These are phyloP conservation scores for Penicillium samsonianum DNA, from an alignment of 495 filamentous ascomycete genomes.

Conservation along the genomic window DNA sequence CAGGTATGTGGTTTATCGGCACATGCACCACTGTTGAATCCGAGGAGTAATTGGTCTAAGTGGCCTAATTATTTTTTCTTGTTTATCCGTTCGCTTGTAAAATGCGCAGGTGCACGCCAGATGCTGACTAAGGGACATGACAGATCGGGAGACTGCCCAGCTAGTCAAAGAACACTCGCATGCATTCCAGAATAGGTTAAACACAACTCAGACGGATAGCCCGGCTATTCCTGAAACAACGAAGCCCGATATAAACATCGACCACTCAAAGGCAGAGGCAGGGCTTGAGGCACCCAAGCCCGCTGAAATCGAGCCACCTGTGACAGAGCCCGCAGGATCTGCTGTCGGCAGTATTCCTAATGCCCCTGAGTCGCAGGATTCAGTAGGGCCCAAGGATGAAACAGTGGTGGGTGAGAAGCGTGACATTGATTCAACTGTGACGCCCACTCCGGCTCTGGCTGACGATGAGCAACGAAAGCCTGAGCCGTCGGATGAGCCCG, in stretches of 20 bases:
- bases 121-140: constrained; percentile 23
- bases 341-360: not conserved
- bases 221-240: constrained; percentile 1
- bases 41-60: not conserved
- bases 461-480: constrained; percentile 13
- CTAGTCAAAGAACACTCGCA: constrained; percentile 17
- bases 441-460: not conserved
- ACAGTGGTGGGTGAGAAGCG: constrained; percentile 36
- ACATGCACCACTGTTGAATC: not conserved
- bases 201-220: constrained; percentile 23
- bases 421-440: constrained; percentile 26
- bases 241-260: not conserved
- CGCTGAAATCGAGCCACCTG: not conserved
- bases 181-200: constrained; percentile 20
- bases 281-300: not conserved
- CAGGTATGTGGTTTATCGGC: constrained; percentile 25
- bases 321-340: constrained; percentile 3
- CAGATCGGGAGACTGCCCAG: constrained; percentile 12
- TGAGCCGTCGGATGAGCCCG: constrained; percentile 22
- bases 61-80: not conserved
- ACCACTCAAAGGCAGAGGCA: not conserved
- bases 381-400: constrained; percentile 16
- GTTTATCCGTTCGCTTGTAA: no score
- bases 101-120: not conserved
- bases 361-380: constrained; percentile 2